Percentiles rank a stretch among this genome's conserved stretches.
These are phyloP conservation scores for Pistacia integerrima DNA, from an alignment of 345 rosid species.

Conservation along the genomic window DNA sequence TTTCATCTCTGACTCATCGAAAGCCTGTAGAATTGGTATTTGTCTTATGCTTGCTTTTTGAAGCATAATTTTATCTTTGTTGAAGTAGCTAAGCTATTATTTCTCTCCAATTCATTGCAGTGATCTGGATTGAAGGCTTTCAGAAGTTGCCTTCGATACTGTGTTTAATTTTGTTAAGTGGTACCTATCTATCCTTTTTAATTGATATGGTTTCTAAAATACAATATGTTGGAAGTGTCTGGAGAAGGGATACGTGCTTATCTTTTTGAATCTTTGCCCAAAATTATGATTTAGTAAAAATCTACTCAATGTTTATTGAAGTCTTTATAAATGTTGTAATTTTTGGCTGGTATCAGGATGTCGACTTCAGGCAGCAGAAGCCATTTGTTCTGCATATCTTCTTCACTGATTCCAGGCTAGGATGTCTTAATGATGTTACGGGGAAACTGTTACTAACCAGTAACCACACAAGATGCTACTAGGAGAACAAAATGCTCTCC, in stretches of 20 bases:
- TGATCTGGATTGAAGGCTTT: slow-evolving; percentile 1
- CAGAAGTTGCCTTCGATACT: slow-evolving; percentile 11
- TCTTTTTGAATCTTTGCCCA: not conserved
- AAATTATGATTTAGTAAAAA: not conserved
- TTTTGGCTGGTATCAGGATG: slow-evolving; percentile 35
- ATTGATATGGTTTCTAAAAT: not conserved
- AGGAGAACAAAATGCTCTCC: slow-evolving; percentile 19
- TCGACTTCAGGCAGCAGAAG: slow-evolving; percentile 11
- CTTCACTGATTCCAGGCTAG: slow-evolving; percentile 17
- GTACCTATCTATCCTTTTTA: not conserved
- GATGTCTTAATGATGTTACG: not conserved
- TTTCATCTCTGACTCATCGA: slow-evolving; percentile 39
- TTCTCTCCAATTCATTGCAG: slow-evolving; percentile 10
- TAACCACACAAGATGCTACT: slow-evolving; percentile 10
- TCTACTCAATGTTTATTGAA: not conserved
- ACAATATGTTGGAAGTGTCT: not conserved
- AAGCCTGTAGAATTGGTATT: slow-evolving; percentile 38
- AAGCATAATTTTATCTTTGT: not conserved
- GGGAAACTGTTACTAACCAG: slow-evolving; percentile 20
- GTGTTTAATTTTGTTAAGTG: slow-evolving; percentile 10
- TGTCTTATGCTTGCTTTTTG: slow-evolving; percentile 1
- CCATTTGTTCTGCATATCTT: slow-evolving; percentile 1
- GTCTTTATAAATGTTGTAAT: not conserved
- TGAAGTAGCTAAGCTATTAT: not conserved
- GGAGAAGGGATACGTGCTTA: not conserved